Percentiles rank a stretch among this genome's conserved stretches.
phyloP scores from a whole-genome alignment of 2,329 filamentous ascomycete species.

The Stenocarpella maydis region DNA sequence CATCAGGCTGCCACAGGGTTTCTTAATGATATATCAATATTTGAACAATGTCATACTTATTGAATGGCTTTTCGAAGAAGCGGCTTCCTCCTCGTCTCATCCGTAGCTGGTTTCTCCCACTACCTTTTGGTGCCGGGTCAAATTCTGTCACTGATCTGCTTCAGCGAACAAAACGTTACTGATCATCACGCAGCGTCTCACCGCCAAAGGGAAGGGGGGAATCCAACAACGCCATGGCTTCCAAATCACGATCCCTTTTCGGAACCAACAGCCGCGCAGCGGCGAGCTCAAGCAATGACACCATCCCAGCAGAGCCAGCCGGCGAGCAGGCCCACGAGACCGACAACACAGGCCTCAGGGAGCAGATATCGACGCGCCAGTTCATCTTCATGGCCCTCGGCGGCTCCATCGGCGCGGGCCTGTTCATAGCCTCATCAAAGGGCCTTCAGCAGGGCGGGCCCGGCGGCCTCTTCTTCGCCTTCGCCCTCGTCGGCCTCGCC shows the following conservation, averaged over 20 bases:
- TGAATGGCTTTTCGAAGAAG: too few species aligned
- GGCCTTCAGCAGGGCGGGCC: constrained; percentile 46
- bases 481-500: constrained; percentile 44
- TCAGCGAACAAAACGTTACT: not conserved
- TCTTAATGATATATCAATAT: not conserved
- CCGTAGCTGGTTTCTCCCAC: not conserved
- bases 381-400: constrained; percentile 48
- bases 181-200: not conserved
- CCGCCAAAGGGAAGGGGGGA: too few species aligned
- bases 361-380: constrained; percentile 45
- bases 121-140: not conserved
- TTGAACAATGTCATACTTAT: not conserved
- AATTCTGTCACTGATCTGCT: not conserved
- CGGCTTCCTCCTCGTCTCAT: too few species aligned
- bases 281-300: not conserved
- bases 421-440: constrained; percentile 46
- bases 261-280: constrained; percentile 7
- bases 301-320: not conserved
- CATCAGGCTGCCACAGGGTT: not conserved
- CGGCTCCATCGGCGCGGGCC: constrained; percentile 48
- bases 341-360: constrained; percentile 35
- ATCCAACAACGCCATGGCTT: not conserved
- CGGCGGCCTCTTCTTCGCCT: constrained; percentile 44
- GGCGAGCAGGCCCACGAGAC: not conserved
- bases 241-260: not conserved